Conservation (phyloP, 2,329 filamentous ascomycete genomes). For the Monosporascus sp. region DNA sequence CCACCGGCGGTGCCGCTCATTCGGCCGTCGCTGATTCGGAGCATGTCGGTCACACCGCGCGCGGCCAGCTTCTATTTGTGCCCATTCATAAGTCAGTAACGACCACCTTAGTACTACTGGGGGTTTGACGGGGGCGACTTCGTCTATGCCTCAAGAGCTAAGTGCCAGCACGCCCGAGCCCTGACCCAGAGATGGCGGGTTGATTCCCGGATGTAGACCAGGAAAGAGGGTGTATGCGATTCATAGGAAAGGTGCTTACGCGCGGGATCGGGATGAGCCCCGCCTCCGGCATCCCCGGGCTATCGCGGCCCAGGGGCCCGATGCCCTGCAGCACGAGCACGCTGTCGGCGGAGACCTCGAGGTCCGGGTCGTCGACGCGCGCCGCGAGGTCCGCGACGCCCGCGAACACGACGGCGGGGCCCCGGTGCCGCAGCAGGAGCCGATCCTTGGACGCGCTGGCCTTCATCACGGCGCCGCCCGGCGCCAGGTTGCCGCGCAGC, state of each 20-base stretch:
- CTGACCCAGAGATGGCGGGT: too few relatives aligned
- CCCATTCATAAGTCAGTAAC: too few relatives aligned
- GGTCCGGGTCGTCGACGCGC: slow-evolving; percentile 49
- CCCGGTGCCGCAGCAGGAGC: slow-evolving; percentile 39
- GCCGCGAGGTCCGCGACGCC: slow-evolving; percentile 70
- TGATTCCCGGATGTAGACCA: too few relatives aligned
- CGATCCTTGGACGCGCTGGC: slow-evolving; percentile 82
- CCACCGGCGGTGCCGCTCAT: slow-evolving; percentile 85
- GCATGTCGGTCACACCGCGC: slow-evolving; percentile 70
- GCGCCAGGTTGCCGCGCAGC: slow-evolving; percentile 76
- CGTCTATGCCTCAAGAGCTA: too few relatives aligned
- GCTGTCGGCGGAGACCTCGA: slow-evolving; percentile 54
- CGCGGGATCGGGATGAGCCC: slow-evolving; percentile 60
- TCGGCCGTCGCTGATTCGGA: slow-evolving; percentile 79
- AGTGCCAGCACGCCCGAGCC: too few relatives aligned
- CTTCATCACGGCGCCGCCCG: slow-evolving; percentile 79
- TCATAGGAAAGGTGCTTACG: not conserved
- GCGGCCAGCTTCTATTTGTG: slow-evolving; percentile 56
- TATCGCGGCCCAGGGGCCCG: slow-evolving; percentile 67
- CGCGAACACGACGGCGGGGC: slow-evolving; percentile 57
- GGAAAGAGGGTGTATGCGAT: too few relatives aligned
- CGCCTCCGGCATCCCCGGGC: slow-evolving; percentile 91
- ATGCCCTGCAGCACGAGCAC: slow-evolving; percentile 85
- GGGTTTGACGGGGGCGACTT: too few relatives aligned
- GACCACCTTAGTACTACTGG: too few relatives aligned